Base-by-base conservation (phyloP, 1,284 basidiomycete genomes). In the Leccinum pachyderme region DNA sequence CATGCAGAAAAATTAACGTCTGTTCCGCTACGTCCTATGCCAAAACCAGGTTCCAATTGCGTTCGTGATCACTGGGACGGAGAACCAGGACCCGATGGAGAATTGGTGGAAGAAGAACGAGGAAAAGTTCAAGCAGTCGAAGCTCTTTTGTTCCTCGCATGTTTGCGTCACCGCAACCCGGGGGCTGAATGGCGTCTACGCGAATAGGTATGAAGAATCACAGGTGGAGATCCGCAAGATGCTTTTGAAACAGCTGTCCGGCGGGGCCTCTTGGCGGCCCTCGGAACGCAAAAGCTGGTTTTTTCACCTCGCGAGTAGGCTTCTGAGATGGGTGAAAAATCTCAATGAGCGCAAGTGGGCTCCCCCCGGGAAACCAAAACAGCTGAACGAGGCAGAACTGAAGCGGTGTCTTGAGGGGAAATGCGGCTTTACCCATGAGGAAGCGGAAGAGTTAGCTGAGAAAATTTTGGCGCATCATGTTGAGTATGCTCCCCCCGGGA, bases 21-120 rank as follows among this genome's bases (percentile, higher is more conserved):
- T 71, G 25, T 70, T 71, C 52, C 31, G 51, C 25, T 48, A 68
- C n/a, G 56, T 61, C 37, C 45, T 67, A 3, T 70, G 68, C 12
- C 63, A 68, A 45, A 49, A 52, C 25, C 49, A 56, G 15, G 68
- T 67, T 1, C 66, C 68, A 0, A 58, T 71, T 4, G 61, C 60
- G 4, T 58, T 67, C 32, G 68, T 63, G 27, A 48, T 68, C 41
- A 68, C 67, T 1, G 64, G 62, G 22, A 52, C 68, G 55, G 69
- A 68, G 58, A 51, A 51, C 35, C 49, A 70, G 18, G n/a, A 13
- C 0, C 50, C 55, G 33, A 71, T 68, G 67, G 63, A 71, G 27
- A 33, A 27, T 3, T 67, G 66, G 63, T 64, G 63, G 61, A 3
- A 3, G 11, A 53, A 44, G 43, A 65, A 69, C n/a, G 46, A 28